phyloP scores from a whole-genome alignment of 331 rosid genomes.

The Dryas integrifolia region DNA sequence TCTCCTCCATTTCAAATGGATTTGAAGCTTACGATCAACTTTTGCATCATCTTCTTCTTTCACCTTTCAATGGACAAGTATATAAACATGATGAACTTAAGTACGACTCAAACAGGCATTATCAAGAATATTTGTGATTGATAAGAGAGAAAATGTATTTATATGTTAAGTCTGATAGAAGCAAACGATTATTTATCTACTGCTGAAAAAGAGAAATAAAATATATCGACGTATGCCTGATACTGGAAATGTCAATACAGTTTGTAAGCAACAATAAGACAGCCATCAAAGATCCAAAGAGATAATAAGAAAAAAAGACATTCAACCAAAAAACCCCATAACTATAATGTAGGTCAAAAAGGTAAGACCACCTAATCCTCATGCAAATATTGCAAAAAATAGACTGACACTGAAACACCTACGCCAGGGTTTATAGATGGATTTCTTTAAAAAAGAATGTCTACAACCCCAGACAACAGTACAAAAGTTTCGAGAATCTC shows the following conservation, averaged over 20 bases:
- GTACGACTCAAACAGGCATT: conserved; percentile 10
- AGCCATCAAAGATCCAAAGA: neutral
- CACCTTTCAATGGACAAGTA: conserved; percentile 45
- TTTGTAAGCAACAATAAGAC: neutral
- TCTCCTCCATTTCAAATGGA: conserved; percentile 71
- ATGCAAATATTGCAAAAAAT: neutral
- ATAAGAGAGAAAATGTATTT: neutral
- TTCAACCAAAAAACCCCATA: neutral
- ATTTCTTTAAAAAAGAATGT: neutral
- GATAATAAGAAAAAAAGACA: neutral
- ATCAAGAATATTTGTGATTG: neutral
- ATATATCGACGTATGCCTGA: neutral
- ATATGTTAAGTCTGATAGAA: conserved; percentile 1
- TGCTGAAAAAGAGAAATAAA: neutral
- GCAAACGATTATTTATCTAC: neutral
- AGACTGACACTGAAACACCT: neutral
- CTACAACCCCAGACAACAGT: neutral
- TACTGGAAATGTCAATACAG: neutral
- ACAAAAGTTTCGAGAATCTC: neutral
- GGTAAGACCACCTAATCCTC: neutral
- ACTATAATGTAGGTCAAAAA: neutral
- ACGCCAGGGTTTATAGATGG: neutral
- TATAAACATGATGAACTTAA: conserved; percentile 4
- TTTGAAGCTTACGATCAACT: conserved; percentile 67
- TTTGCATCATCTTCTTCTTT: conserved; percentile 94